These are phyloP conservation scores for Fusarium secorum DNA, from an alignment of 2,329 filamentous ascomycete species.

Conservation along the genomic window DNA sequence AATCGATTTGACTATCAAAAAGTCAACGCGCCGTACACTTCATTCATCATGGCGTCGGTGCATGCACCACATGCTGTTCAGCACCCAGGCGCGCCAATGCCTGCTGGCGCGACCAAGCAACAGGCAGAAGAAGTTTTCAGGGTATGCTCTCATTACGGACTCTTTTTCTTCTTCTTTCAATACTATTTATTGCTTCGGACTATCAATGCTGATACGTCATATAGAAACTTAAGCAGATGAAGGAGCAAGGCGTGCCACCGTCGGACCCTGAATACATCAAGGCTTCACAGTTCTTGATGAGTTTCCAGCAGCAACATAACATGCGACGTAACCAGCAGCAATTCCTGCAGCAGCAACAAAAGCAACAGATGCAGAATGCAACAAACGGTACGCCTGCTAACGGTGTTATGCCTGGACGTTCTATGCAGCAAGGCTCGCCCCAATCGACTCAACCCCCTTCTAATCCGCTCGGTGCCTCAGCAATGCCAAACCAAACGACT, in stretches of 20 bases:
- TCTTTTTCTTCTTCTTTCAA: not conserved
- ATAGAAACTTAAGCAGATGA: constrained; percentile 91
- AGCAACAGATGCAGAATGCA: constrained; percentile 61
- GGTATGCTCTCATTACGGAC: constrained; percentile 55
- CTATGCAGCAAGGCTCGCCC: constrained; percentile 51
- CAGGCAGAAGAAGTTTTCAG: constrained; percentile 78
- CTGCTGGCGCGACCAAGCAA: constrained; percentile 75
- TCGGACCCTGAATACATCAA: constrained; percentile 90
- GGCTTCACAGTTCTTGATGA: constrained; percentile 75
- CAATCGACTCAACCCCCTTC: constrained; percentile 45
- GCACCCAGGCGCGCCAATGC: constrained; percentile 69
- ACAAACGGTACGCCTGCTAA: constrained; percentile 62
- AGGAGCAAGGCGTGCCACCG: constrained; percentile 79
- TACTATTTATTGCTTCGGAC: not conserved
- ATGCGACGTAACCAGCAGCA: constrained; percentile 59
- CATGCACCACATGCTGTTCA: constrained; percentile 75
- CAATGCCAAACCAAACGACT: constrained; percentile 47
- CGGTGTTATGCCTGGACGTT: constrained; percentile 51
- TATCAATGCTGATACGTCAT: constrained; percentile 26
- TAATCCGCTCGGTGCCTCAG: constrained; percentile 50
- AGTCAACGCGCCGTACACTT: constrained; percentile 25
- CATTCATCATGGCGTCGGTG: constrained; percentile 77
- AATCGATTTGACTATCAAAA: constrained; percentile 38
- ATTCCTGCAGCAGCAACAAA: constrained; percentile 51
- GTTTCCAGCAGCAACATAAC: constrained; percentile 72